Base-by-base conservation (phyloP, 768 basidiomycete genomes). In the Kwoniella newhampshirensis region DNA sequence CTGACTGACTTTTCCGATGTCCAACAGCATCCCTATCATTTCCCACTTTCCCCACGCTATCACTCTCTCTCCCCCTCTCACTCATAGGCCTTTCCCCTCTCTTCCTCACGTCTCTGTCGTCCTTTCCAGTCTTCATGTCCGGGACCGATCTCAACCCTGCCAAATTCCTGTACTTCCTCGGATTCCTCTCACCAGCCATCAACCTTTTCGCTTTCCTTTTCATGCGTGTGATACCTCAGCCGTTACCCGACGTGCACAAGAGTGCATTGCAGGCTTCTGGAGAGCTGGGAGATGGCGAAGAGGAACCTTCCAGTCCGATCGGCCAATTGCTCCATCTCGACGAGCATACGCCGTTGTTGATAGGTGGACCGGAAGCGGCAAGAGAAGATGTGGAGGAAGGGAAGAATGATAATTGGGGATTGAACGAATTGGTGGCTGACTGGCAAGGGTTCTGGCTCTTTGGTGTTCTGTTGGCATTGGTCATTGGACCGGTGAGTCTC, bases 361-460 rank as follows among this genome's bases (percentile, higher is more conserved):
- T 73, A 51, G 75, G 75, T n/a, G 75, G 75, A 11, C 58, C 63
- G 4, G 71, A 73, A 42, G 69, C 71, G n/a, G 75, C 68, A 17
- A 42, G 66, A 36, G 69, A 73, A 37, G 75, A 73, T n/a, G 62
- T 58, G 6, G 68, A 67, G 44, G 60, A 64, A n/a, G n/a, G 43
- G 20, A 68, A 67, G 6, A 66, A 67, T 57, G 66, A 64, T 23
- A 51, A 40, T 21, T 75, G 71, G 70, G 70, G 65, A 13, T 70
- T 62, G 5, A 57, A 42, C 35, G 54, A 59, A 35, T 42, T 76
- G 42, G 40, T 71, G 23, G 63, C 60, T 45, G 70, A 75, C 53
- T 67, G 57, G 50, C 54, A 66, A 44, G 75, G 75, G 6, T 72
- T 76, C 45, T 76, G 75, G 75, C 50, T 40, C 1, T 73, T 73